A percentile compares a stretch with the other conserved stretches of the same genome.
phyloP scores from a whole-genome alignment of 2,329 filamentous ascomycete genomes.

The Fusarium acutatum region DNA sequence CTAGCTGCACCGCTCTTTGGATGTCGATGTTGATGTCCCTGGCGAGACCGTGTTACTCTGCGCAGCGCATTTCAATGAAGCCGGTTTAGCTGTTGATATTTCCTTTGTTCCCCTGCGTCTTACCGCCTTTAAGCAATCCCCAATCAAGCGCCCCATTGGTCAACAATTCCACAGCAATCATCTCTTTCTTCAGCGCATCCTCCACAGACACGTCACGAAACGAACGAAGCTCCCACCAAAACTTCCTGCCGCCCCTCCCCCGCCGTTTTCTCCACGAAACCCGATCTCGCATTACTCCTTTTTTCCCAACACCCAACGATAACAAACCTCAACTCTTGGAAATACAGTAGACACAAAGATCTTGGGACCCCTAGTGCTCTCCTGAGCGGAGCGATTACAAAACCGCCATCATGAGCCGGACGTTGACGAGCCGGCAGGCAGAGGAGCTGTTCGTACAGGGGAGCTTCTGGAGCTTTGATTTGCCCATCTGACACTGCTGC shows the following conservation, averaged over 20 bases:
- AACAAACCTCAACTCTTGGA: not conserved
- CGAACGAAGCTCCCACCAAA: constrained; percentile 37
- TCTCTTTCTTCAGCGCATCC: constrained; percentile 20
- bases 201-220: constrained; percentile 35
- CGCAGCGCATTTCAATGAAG: constrained; percentile 24
- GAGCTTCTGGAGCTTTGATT: constrained; percentile 26
- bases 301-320: not conserved
- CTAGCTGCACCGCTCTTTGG: constrained; percentile 33
- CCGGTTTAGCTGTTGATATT: constrained; percentile 9
- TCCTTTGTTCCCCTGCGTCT: constrained; percentile 20
- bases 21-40: constrained; percentile 26
- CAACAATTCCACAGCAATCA: not conserved
- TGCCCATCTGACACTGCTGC: constrained; percentile 29
- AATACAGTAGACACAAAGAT: not conserved
- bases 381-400: constrained; percentile 24
- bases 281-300: constrained; percentile 13
- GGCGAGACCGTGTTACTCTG: constrained; percentile 23
- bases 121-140: constrained; percentile 5
- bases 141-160: constrained; percentile 9
- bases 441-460: constrained; percentile 79
- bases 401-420: constrained; percentile 34
- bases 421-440: constrained; percentile 66
- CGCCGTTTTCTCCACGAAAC: constrained; percentile 32
- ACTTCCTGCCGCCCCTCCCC: constrained; percentile 32
- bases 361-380: constrained; percentile 6